A percentile compares a stretch with the other conserved stretches of the same genome.
These are phyloP conservation scores for Carex littledalei DNA, from an alignment of 176 grass and related monocot species.

Conservation along the genomic window DNA sequence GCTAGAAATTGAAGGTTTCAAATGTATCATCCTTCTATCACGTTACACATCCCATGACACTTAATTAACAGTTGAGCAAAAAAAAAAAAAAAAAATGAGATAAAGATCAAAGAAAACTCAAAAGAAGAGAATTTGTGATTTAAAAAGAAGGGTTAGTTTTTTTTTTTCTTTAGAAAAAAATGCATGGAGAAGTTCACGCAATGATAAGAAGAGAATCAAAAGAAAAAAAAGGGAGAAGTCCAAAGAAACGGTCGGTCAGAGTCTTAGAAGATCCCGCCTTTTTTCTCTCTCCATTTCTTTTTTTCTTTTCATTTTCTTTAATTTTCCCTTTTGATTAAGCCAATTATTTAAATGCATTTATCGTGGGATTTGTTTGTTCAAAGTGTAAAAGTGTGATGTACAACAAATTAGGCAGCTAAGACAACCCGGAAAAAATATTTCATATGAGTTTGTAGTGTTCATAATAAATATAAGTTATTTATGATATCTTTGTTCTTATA, in stretches of 20 bases:
- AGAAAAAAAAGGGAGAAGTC: conserved; percentile 69
- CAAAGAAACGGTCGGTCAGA: conserved; percentile 73
- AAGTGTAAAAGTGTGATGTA: not conserved
- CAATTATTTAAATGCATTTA: conserved; percentile 30
- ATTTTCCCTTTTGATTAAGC: conserved; percentile 27
- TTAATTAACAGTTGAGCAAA: not conserved
- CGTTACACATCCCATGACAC: not conserved
- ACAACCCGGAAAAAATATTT: not conserved
- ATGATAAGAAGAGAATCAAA: conserved; percentile 26
- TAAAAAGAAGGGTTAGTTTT: conserved; percentile 45
- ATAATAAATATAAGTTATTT: no score
- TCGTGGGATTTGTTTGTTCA: not conserved
- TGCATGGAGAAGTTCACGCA: not conserved
- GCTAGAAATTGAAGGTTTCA: no score
- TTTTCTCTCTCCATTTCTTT: conserved; percentile 16
- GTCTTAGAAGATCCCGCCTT: conserved; percentile 72
- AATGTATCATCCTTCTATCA: not conserved
- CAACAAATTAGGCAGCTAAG: not conserved
- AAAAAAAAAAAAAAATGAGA: conserved; percentile 3
- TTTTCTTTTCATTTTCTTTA: conserved; percentile 23
- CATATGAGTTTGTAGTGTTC: no score
- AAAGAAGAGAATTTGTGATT: conserved; percentile 28
- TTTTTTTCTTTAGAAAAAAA: conserved; percentile 45
- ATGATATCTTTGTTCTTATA: no score
- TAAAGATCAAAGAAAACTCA: conserved; percentile 11